These are phyloP conservation scores for Erigeron canadensis DNA, from an alignment of 129 eudicot genomes.

Conservation along the genomic window DNA sequence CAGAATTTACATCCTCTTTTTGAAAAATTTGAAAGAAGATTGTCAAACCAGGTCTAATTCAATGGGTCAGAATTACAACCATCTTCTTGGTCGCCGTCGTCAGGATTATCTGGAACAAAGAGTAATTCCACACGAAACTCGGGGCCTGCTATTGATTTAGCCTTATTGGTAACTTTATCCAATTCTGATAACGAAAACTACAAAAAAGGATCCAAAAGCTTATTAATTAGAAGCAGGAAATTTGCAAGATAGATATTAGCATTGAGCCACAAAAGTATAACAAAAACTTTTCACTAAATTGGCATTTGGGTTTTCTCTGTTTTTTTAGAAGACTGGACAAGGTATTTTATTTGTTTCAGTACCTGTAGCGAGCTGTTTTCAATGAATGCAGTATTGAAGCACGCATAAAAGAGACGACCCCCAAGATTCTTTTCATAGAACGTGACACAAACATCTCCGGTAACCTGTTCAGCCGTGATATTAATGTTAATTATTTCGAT, in stretches of 20 bases:
- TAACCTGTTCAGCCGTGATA: constrained; percentile 34
- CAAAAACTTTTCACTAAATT: too few relatives aligned
- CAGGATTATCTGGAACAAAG: constrained; percentile 45
- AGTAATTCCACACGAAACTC: constrained; percentile 67
- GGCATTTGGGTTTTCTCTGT: too few relatives aligned
- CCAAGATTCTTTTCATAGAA: constrained; percentile 69
- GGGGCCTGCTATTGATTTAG: constrained; percentile 61
- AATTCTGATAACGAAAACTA: constrained; percentile 56
- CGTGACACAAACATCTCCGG: constrained; percentile 64
- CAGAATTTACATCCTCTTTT: constrained; percentile 23
- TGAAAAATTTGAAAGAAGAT: constrained; percentile 1
- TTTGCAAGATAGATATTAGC: neutral
- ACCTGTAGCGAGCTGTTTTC: constrained; percentile 60
- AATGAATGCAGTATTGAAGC: constrained; percentile 75
- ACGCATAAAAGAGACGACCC: constrained; percentile 74
- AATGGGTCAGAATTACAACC: constrained; percentile 17
- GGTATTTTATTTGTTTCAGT: neutral
- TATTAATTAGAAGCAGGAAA: neutral
- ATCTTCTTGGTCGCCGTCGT: constrained; percentile 8
- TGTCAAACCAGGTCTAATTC: constrained; percentile 28
- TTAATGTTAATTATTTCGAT: neutral
- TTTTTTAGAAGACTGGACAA: neutral
- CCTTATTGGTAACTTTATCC: constrained; percentile 72
- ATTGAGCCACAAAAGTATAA: too few relatives aligned
- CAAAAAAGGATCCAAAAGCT: neutral